Evolutionary conservation across 352 stramenopile genomes (phyloP).

Genomic region (Plasmopara halstedii): DNA sequence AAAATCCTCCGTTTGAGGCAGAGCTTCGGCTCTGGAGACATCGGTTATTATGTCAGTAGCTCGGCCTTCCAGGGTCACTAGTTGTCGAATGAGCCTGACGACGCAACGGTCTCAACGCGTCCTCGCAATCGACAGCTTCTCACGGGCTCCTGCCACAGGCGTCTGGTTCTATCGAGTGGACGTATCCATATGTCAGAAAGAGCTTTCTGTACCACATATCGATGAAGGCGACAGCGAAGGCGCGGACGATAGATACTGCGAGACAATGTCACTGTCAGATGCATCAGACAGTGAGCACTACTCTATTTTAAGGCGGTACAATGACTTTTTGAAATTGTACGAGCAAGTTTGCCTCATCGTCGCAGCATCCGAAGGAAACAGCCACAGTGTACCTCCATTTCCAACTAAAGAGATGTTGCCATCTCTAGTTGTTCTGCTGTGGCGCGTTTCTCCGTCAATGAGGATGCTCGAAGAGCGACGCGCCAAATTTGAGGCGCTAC

Average conservation of each 20-base stretch:
- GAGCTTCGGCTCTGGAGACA: not conserved
- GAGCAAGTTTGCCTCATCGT: conserved; percentile 27
- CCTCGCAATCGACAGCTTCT: conserved; percentile 45
- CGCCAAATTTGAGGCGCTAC: conserved; percentile 38
- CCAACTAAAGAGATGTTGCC: conserved; percentile 51
- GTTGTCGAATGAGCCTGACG: conserved; percentile 9
- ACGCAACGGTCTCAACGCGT: conserved; percentile 15
- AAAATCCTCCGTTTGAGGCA: conserved; percentile 3
- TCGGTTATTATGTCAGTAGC: not conserved
- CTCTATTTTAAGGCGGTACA: conserved; percentile 60
- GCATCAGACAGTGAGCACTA: conserved; percentile 36
- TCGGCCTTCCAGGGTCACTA: not conserved
- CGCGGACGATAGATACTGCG: conserved; percentile 17
- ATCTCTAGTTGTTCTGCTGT: conserved; percentile 38
- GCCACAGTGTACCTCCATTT: conserved; percentile 30
- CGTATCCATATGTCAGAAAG: conserved; percentile 26
- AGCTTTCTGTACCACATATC: conserved; percentile 12
- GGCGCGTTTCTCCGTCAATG: conserved; percentile 34
- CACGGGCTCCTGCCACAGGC: conserved; percentile 28
- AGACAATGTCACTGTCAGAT: not conserved
- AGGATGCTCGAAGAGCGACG: conserved; percentile 47
- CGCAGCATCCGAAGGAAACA: conserved; percentile 4
- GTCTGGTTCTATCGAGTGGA: conserved; percentile 73
- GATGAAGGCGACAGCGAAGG: conserved; percentile 8
- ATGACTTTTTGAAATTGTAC: conserved; percentile 53